Base-by-base conservation (phyloP, 164 flowering plant species). In the Umbellularia californica region DNA sequence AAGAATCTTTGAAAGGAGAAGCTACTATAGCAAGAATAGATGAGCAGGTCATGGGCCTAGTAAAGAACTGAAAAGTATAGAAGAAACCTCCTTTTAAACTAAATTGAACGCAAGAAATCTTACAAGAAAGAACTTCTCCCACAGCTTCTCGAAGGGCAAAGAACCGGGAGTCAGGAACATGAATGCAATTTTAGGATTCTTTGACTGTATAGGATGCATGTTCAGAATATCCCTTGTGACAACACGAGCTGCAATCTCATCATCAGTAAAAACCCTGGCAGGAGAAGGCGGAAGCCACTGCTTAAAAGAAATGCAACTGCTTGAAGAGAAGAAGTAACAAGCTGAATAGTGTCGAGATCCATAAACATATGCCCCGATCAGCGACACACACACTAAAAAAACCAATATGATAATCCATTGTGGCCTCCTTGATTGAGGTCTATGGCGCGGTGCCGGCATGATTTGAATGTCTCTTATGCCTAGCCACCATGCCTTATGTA, bases 91-190 rank as follows among this genome's bases (percentile, higher is more conserved):
- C 47, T 7, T 41, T 9, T 41, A 41, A 9, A 41, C 5, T 14
- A 60, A 11, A 67, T 67, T 33, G 30, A 52, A 65, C 23, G 7
- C 60, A 23, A 41, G 41, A 74, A 63, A 72, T 23, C 90, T 86
- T 88, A 94, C 99, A 74, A 71, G 85, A 62, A 96, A 91, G 82
- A 96, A 96, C 75, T 78, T 90, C 70, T 91, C 97, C 97, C 99
- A 96, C 35, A 96, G 85, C 88, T 72, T 92, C 82, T 93, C 98
- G 69, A 95, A 92, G 68, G 98, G 99, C 72, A 95, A 83, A 22
- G 94, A 70, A 74, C 94, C 93, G 1, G 90, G 90, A 50, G 88
- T 86, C 82, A 95, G 80, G 85, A 95, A 95, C 92, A 95, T 83
- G 84, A 95, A 95, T 13, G 99, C 99, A 75, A 95, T 82, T 83